Evolutionary conservation across 2,329 filamentous ascomycete species (phyloP), one percentile per base, ranked within the genome.

Genomic region (Colletotrichum sp.): DNA sequence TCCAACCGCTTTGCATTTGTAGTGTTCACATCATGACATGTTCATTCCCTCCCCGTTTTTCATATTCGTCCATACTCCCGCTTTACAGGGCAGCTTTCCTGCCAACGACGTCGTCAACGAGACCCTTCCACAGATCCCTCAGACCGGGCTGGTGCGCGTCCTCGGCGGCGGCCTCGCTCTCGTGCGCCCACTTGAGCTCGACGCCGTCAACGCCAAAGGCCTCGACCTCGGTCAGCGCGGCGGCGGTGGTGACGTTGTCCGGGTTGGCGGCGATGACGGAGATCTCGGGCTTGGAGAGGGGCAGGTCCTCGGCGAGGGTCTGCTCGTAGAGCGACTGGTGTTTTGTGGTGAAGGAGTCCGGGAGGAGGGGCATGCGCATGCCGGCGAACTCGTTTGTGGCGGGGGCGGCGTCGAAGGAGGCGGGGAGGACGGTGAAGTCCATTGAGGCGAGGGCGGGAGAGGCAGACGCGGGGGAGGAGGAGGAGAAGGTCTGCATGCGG

Each of bases 361-460:
- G 91, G 12, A 93, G 86, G 8, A 93, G 85, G 36, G 91, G 91
- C 38, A 93, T 88, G 77, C 89, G 90, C 66, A 91, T 85, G 76
- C 85, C 81, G 55, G 80, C 79, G 79, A 85, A 84, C 16, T 83
- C 79, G 76, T 84, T 81, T 13, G 43, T n/a, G 28, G 79, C 66
- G 69, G 81, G 69, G 60, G 79, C 77, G 61, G 82, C 79, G n/a
- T 78, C 76, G 66, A 84, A 82, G 15, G 88, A 82, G 73, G 85
- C 82, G 30, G 91, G 91, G 71, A 93, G 86, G 76, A 91, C 82
- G 76, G 88, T 85, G 81, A 85, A 87, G 83, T 93, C 90, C 74
- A 92, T 87, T 74, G 87, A 84, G 61, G 80, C 81, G 56, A 81
- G 71, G 71, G 83, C 80, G 65, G 81, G 73, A 5, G 80, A 76